Base-by-base conservation (phyloP, 352 stramenopile genomes). In the Globisporangium paddicum region DNA sequence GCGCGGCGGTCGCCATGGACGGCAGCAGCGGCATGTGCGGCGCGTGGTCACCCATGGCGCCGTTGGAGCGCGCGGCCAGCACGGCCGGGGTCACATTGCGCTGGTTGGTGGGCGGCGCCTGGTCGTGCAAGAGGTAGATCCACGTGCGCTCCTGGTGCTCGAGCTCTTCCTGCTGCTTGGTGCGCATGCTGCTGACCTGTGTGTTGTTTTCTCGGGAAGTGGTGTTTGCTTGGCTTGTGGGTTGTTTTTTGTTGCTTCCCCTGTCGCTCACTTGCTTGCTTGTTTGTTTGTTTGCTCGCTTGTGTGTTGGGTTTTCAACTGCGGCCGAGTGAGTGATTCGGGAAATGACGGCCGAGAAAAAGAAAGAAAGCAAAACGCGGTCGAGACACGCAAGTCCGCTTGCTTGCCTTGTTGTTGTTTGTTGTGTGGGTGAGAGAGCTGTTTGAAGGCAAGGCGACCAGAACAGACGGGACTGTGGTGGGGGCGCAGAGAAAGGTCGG, bases 101-200 rank as follows among this genome's bases (percentile, higher is more conserved):
- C 41, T 48, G 30, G 32, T 34, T 30, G 9, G 48, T 60, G 23
- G 64, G 47, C 19, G 52, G 59, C 21, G 60, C 34, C 28, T 61
- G 42, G 42, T 71, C 63, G 55, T 63, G 32, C 10, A 56, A 58
- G 55, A 67, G 11, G 57, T 60, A 64, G 48, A 68, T 64, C 55
- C 55, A 64, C 62, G 53, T 44, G 64, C 58, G 34, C 46, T 63
- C 46, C 48, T 53, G 34, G 30, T 66, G 42, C 23, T 60, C 60
- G 38, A 45, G 54, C 54, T 66, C 42, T 60, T 64, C 58, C 19
- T 52, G 35, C 19, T 56, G 40, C 37, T 62, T 66, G 19, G 60
- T 66, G 52, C 60, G 52, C 60, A 66, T 66, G 16, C 16, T 23
- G 25, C 26, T 49, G 52, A 63, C 48, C 47, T 58, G 57, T 57